phyloP scores from a whole-genome alignment of 2,329 filamentous ascomycete genomes.

The Plenodomus lindquistii region DNA sequence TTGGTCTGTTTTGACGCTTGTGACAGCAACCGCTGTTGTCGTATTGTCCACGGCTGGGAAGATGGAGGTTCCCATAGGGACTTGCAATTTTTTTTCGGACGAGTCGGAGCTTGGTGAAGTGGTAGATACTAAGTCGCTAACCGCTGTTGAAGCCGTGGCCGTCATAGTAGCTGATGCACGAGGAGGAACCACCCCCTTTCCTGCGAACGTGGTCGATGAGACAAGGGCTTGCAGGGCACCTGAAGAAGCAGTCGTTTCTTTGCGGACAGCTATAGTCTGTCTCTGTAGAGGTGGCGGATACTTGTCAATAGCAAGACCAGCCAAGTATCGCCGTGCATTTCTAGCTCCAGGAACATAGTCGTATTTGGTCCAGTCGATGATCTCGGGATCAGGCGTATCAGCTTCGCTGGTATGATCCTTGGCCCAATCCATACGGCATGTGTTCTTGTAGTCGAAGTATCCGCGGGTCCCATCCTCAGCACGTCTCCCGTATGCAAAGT shows the following conservation, averaged over 20 bases:
- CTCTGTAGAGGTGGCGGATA: not conserved
- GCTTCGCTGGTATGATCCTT: not conserved
- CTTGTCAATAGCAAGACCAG: not conserved
- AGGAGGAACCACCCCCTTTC: too few relatives aligned
- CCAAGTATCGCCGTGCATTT: not conserved
- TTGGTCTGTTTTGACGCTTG: not conserved
- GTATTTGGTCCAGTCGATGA: constrained; percentile 6
- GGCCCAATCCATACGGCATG: constrained; percentile 6
- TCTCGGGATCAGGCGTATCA: not conserved
- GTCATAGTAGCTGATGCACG: too few relatives aligned
- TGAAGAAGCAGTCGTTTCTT: not conserved
- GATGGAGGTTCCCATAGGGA: too few relatives aligned
- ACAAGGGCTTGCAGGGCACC: not conserved
- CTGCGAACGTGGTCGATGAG: not conserved
- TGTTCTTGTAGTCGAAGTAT: constrained; percentile 7
- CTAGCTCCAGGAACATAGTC: constrained; percentile 2
- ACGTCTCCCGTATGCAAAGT: constrained; percentile 1
- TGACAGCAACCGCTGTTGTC: not conserved
- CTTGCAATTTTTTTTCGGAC: too few relatives aligned
- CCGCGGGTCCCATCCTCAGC: constrained; percentile 2
- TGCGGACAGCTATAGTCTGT: not conserved
- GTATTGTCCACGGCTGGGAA: not conserved
- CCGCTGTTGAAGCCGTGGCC: too few relatives aligned
- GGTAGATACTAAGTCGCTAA: too few relatives aligned
- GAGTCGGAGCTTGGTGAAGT: too few relatives aligned